Evolutionary conservation across 225 moss, liverwort and hornwort genomes (phyloP).

Genomic region (Polytrichum formosum): DNA sequence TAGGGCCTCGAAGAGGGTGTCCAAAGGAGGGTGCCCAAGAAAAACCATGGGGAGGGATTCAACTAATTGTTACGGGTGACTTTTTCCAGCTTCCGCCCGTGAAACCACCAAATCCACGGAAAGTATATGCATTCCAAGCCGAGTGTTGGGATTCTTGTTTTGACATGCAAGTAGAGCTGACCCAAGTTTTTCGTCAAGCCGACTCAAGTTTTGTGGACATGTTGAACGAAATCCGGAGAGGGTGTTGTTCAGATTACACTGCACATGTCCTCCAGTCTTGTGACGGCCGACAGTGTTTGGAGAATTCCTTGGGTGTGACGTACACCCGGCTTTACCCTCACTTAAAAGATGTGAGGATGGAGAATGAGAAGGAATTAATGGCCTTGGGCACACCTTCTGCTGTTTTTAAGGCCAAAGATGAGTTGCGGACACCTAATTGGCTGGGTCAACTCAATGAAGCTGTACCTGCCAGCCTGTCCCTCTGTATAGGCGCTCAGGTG

Average conservation of each 20-base stretch:
- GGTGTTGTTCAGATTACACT: constrained; percentile 56
- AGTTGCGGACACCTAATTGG: constrained; percentile 39
- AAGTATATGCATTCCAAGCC: constrained; percentile 88
- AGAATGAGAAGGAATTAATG: constrained; percentile 74
- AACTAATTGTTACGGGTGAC: constrained; percentile 91
- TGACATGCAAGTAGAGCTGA: constrained; percentile 69
- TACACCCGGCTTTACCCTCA: constrained; percentile 86
- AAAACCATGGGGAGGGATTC: constrained; percentile 77
- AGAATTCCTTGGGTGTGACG: constrained; percentile 50
- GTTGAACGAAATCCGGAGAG: constrained; percentile 85
- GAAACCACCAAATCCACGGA: constrained; percentile 72
- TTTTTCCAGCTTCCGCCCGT: constrained; percentile 96
- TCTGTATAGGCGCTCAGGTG: constrained; percentile 90
- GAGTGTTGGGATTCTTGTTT: constrained; percentile 83
- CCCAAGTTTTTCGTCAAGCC: constrained; percentile 78
- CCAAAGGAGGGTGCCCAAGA: constrained; percentile 8
- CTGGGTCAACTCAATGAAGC: constrained; percentile 49
- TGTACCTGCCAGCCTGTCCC: constrained; percentile 54
- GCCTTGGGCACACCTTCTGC: constrained; percentile 51
- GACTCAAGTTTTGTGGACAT: constrained; percentile 75
- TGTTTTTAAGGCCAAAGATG: constrained; percentile 67
- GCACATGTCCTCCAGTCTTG: constrained; percentile 53
- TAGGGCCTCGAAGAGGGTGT: not conserved
- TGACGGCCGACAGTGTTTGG: constrained; percentile 40
- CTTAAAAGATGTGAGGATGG: constrained; percentile 69